A percentile compares a stretch with the other conserved stretches of the same genome.
Evolutionary conservation across 768 basidiomycete species (phyloP).

Genomic region (Crassisporium funariophilum): DNA sequence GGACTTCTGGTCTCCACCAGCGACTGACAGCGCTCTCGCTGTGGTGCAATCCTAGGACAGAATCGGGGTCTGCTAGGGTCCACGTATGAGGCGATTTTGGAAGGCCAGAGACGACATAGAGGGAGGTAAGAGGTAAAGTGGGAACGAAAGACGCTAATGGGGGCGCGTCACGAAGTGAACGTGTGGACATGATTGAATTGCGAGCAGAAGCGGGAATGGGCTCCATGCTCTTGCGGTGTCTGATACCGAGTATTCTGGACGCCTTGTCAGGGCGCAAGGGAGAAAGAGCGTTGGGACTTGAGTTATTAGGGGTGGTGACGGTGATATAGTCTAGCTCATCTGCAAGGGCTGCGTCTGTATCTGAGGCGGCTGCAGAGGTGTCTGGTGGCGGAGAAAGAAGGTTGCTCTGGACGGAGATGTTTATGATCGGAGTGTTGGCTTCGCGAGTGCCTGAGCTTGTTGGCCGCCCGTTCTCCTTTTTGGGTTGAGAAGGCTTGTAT

Average conservation of each 20-base stretch:
- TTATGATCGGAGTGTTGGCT: slow-evolving; percentile 46
- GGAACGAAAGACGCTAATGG: slow-evolving; percentile 65
- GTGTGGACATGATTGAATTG: slow-evolving; percentile 77
- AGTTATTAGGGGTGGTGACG: slow-evolving; percentile 32
- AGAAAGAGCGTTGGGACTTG: slow-evolving; percentile 38
- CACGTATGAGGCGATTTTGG: slow-evolving; percentile 90
- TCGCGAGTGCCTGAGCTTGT: slow-evolving; percentile 36
- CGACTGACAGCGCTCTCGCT: slow-evolving; percentile 82
- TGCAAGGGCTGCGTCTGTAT: slow-evolving; percentile 50
- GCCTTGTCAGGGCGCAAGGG: slow-evolving; percentile 67
- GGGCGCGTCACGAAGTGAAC: slow-evolving; percentile 59
- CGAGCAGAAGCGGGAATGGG: slow-evolving; percentile 79
- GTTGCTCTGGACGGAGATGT: slow-evolving; percentile 44
- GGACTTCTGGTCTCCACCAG: slow-evolving; percentile 91
- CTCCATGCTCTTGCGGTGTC: slow-evolving; percentile 79
- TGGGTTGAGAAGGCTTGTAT: slow-evolving; percentile 32
- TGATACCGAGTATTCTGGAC: slow-evolving; percentile 74
- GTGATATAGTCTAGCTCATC: slow-evolving; percentile 80
- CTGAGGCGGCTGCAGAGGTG: slow-evolving; percentile 23
- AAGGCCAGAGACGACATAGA: slow-evolving; percentile 87
- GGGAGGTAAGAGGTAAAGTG: slow-evolving; percentile 75
- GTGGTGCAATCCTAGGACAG: slow-evolving; percentile 80
- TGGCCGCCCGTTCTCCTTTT: slow-evolving; percentile 32
- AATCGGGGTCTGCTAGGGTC: slow-evolving; percentile 85
- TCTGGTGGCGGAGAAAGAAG: slow-evolving; percentile 25